phyloP scores from a whole-genome alignment of 139 green algal species.

The Chlorella sp. region DNA sequence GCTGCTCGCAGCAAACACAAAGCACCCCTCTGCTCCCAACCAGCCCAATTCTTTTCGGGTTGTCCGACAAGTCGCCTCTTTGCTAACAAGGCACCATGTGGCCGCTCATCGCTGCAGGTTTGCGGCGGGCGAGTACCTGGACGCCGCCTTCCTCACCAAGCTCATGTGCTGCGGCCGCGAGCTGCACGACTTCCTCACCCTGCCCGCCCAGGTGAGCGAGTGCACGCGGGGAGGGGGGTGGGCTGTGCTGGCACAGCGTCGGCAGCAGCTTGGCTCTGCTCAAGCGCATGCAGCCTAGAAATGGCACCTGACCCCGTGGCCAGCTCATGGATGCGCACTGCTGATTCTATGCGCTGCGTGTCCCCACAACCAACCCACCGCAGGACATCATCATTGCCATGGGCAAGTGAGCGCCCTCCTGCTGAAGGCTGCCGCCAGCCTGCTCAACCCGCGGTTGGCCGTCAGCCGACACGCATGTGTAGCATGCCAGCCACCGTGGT shows the following conservation, averaged over 20 bases:
- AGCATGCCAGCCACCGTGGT: too few relatives aligned
- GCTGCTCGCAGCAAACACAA: too few relatives aligned
- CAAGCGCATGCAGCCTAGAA: neutral
- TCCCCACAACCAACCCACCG: neutral
- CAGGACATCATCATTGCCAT: conserved; percentile 46
- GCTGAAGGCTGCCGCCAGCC: too few relatives aligned
- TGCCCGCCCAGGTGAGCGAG: conserved; percentile 62
- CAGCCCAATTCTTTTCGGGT: too few relatives aligned
- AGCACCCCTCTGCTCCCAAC: too few relatives aligned
- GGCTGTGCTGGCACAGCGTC: neutral
- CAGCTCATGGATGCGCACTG: too few relatives aligned
- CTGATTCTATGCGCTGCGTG: neutral
- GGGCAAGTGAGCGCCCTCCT: conserved; percentile 14
- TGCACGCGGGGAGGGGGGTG: too few relatives aligned
- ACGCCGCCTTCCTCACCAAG: conserved; percentile 68
- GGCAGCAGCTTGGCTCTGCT: neutral
- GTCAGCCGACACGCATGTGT: too few relatives aligned
- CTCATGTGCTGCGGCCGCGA: conserved; percentile 51
- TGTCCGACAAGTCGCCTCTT: too few relatives aligned
- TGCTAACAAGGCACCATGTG: too few relatives aligned
- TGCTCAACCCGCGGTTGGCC: too few relatives aligned
- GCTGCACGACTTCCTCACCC: conserved; percentile 75
- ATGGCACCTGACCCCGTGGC: too few relatives aligned
- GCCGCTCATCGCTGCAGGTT: conserved; percentile 36
- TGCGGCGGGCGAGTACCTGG: conserved; percentile 61